phyloP scores from a whole-genome alignment of 1,139 yeast genomes.

The Sugiyamaella sp. region DNA sequence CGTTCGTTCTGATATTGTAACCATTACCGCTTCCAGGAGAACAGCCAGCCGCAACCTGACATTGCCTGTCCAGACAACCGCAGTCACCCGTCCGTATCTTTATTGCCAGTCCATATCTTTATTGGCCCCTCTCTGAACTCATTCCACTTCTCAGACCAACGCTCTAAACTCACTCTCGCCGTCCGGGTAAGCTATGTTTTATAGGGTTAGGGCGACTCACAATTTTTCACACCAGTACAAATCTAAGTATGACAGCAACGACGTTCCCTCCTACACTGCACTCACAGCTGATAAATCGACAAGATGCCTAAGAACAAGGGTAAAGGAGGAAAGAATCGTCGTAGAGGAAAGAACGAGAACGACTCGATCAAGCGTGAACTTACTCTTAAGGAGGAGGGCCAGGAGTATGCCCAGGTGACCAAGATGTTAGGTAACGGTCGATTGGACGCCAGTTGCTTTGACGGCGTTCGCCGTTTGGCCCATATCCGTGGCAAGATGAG shows the following conservation, averaged over 20 bases:
- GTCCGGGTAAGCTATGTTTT: conserved; percentile 2
- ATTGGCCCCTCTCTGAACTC: too few species aligned
- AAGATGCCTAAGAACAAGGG: conserved; percentile 61
- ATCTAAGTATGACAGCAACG: not conserved
- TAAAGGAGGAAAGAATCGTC: conserved; percentile 73
- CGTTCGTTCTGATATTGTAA: too few species aligned
- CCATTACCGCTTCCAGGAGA: too few species aligned
- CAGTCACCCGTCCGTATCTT: too few species aligned
- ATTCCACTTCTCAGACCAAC: too few species aligned
- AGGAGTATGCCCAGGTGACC: conserved; percentile 97
- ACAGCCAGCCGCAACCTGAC: too few species aligned
- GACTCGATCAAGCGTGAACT: conserved; percentile 93
- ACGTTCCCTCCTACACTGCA: not conserved
- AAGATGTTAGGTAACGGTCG: conserved; percentile 99
- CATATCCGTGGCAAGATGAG: conserved; percentile 99
- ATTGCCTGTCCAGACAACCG: too few species aligned
- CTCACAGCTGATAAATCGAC: not conserved
- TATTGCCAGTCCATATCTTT: too few species aligned
- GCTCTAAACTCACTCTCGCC: too few species aligned
- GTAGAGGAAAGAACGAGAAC: conserved; percentile 98
- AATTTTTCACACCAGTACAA: conserved; percentile 4
- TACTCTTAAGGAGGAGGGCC: conserved; percentile 91
- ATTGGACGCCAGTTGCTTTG: conserved; percentile 93
- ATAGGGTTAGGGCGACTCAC: conserved; percentile 11
- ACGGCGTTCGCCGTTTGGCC: conserved; percentile 90